Evolutionary conservation across 2,329 filamentous ascomycete species (phyloP), one percentile per base, ranked within the genome.

Genomic region (Beauveria asiatica): DNA sequence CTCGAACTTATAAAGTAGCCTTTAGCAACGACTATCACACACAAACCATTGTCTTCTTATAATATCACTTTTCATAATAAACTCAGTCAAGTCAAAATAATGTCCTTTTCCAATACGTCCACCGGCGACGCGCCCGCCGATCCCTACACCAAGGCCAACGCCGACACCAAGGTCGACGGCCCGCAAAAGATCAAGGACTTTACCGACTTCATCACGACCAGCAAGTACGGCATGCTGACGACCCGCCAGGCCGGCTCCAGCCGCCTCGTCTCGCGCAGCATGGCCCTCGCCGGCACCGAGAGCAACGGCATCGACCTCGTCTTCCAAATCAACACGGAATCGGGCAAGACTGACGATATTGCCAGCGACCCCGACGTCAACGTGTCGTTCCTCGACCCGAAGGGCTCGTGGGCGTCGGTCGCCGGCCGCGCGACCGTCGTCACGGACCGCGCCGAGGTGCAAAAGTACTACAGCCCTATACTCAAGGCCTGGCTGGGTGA

Each of bases 241-340:
- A 95, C 92, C 23, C 81, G 86, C 54, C 85, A 87, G 53, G 77
- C 81, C 2, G 78, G 80, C 41, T 83, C 80, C 0, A 87, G 86
- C 13, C 79, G 85, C 54, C 77, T 96, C 16, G 85, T 88, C 5
- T 92, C 88, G n/a, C 81, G 92, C 65, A 90, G 87, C 72, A 96
- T 96, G 92, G 89, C 89, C 5, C 73, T 96, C 16, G 89, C 90
- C 17, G 90, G 83, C 16, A 88, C 88, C 74, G 90, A 95, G 75
- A 79, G 81, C 63, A 87, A 86, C 64, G 88, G 89, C 68, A 80
- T 92, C 61, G 91, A 95, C 71, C 83, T 94, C 60, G 82, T 96
- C 73, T 96, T 96, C 82, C 88, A 94, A 78, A 92, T 91, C 70
- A 96, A 96, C 79, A 92, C 90, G 64, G 89, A 93, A 72, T 92